phyloP scores from a whole-genome alignment of 371 early-diverging fungal genomes.

The Mucor velutinosus region DNA sequence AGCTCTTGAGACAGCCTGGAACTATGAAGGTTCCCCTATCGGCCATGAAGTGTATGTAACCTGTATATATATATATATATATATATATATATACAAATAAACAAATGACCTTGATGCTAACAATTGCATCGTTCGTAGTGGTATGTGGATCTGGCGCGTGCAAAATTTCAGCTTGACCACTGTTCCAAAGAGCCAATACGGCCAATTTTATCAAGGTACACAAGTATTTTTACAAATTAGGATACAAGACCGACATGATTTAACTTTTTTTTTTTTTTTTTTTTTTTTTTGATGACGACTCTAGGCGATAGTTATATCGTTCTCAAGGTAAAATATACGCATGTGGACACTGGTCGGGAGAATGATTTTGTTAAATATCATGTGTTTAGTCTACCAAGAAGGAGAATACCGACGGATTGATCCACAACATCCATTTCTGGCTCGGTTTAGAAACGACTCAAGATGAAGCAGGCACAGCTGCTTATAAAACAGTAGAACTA shows the following conservation, averaged over 20 bases:
- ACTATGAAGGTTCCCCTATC: constrained; percentile 51
- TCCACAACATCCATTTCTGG: constrained; percentile 87
- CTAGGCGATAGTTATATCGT: constrained; percentile 77
- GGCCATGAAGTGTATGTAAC: constrained; percentile 49
- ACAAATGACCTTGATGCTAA: background rate
- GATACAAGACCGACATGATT: background rate
- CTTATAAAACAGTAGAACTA: constrained; percentile 89
- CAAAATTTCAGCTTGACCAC: constrained; percentile 75
- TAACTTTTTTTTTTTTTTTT: background rate
- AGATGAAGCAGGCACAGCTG: constrained; percentile 89
- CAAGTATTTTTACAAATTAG: background rate
- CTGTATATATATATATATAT: too few species aligned
- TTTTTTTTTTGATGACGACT: background rate
- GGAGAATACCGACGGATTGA: constrained; percentile 58
- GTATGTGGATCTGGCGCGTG: constrained; percentile 82
- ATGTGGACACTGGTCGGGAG: background rate
- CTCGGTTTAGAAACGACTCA: constrained; percentile 73
- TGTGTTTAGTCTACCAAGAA: constrained; percentile 65
- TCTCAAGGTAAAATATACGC: constrained; percentile 58
- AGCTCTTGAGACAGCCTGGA: constrained; percentile 74
- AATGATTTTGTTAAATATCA: background rate
- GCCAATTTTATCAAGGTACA: constrained; percentile 71
- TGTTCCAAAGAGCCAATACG: constrained; percentile 65
- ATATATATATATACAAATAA: background rate
- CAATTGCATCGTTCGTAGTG: constrained; percentile 33